These are phyloP conservation scores for Mortierella sp. DNA, from an alignment of 371 early-diverging fungal genomes.

Conservation along the genomic window DNA sequence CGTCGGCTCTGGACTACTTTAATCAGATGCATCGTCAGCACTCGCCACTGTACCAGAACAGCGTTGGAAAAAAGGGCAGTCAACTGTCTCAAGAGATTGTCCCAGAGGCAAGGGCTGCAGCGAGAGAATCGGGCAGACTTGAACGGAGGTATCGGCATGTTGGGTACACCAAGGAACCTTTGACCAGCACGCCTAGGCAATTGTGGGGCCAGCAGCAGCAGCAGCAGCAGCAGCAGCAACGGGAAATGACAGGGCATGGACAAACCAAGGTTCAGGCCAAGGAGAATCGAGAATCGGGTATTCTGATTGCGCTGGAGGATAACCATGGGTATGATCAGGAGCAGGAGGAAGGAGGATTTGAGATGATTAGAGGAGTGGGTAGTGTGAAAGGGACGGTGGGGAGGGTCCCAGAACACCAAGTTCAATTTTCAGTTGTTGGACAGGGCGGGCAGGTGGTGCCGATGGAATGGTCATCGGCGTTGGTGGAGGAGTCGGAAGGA, in stretches of 20 bases:
- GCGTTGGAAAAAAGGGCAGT: slow-evolving; percentile 19
- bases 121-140: not conserved
- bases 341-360: not conserved
- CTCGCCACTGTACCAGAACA: slow-evolving; percentile 20
- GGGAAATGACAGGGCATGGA: not conserved
- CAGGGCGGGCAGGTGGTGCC: not conserved
- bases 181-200: too few relatives aligned
- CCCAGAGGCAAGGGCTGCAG: not conserved
- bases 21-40: slow-evolving; percentile 4
- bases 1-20: slow-evolving; percentile 33
- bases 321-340: slow-evolving; percentile 1
- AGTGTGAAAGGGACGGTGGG: slow-evolving; percentile 9
- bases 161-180: too few relatives aligned
- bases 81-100: slow-evolving; percentile 11
- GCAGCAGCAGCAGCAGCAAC: not conserved
- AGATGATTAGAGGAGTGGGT: not conserved
- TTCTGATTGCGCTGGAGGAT: slow-evolving; percentile 25
- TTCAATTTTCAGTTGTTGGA: not conserved
- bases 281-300: slow-evolving; percentile 5
- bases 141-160: too few relatives aligned
- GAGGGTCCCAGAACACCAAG: slow-evolving; percentile 15
- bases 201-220: not conserved
- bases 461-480: not conserved
- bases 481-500: not conserved
- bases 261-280: not conserved